Conservation (phyloP, 2,329 filamentous ascomycete species). For the Niveomyces coronatus region DNA sequence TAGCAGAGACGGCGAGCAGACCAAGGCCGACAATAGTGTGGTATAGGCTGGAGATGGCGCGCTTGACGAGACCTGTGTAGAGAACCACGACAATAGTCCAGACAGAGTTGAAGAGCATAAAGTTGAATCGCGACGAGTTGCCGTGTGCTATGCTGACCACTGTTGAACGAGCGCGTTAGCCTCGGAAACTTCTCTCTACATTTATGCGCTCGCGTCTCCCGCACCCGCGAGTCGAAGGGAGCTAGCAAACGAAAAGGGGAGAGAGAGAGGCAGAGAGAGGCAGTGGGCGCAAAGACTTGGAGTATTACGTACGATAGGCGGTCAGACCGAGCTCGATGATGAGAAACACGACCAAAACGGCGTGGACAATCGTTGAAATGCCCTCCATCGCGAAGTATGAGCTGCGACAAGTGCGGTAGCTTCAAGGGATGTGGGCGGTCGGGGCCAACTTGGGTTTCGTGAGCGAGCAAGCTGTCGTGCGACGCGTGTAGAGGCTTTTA, state of each 20-base stretch:
- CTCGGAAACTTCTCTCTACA: too few species aligned
- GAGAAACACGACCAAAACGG: constrained; percentile 55
- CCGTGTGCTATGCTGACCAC: constrained; percentile 39
- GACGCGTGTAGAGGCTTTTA: too few species aligned
- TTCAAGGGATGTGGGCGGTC: background rate
- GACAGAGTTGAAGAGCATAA: constrained; percentile 68
- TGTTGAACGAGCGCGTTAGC: constrained; percentile 20
- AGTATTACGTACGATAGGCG: constrained; percentile 56
- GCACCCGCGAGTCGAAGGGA: too few species aligned
- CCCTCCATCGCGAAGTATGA: constrained; percentile 34
- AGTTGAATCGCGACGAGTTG: constrained; percentile 50
- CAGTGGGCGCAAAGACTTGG: background rate
- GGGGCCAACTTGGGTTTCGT: too few species aligned
- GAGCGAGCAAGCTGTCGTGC: too few species aligned
- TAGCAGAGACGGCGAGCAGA: constrained; percentile 61
- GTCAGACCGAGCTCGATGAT: constrained; percentile 67
- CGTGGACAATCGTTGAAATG: constrained; percentile 50
- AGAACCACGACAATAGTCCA: constrained; percentile 65
- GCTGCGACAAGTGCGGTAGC: background rate
- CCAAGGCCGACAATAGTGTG: constrained; percentile 56
- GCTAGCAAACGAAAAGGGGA: too few species aligned
- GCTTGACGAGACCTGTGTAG: constrained; percentile 60
- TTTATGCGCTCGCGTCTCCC: too few species aligned
- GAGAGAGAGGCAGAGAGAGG: too few species aligned
- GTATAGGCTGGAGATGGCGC: constrained; percentile 48